Conservation (phyloP, 768 basidiomycete genomes). For the Boletellus ananas region DNA sequence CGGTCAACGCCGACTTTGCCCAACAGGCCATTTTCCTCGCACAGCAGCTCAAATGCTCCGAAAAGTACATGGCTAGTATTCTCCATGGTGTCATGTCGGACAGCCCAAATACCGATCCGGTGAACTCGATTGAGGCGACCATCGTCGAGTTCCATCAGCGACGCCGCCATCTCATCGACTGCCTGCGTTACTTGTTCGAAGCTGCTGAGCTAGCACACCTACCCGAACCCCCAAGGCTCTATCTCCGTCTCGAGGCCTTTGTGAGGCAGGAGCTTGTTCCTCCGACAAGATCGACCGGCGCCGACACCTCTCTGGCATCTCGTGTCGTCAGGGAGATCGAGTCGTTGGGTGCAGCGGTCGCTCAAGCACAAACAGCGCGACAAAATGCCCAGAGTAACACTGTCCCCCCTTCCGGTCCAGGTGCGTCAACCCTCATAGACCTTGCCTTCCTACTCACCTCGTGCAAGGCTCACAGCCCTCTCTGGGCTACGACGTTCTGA, state of each 20-base stretch:
- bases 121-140: conserved; percentile 59
- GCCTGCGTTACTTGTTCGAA: conserved; percentile 65
- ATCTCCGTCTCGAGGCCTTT: conserved; percentile 51
- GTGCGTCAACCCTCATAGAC: conserved; percentile 28
- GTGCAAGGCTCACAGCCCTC: conserved; percentile 39
- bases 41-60: conserved; percentile 77
- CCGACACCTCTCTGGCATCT: conserved; percentile 44
- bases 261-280: conserved; percentile 53
- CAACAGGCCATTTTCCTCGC: conserved; percentile 76
- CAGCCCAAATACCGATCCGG: conserved; percentile 60
- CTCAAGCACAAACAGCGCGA: conserved; percentile 51
- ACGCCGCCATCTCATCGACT: conserved; percentile 68
- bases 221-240: conserved; percentile 44
- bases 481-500: conserved; percentile 64
- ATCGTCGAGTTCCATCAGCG: conserved; percentile 66
- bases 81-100: conserved; percentile 59
- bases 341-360: conserved; percentile 48
- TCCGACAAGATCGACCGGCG: conserved; percentile 29
- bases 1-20: conserved; percentile 76
- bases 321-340: conserved; percentile 66
- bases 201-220: conserved; percentile 46
- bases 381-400: conserved; percentile 62
- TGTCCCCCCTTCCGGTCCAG: conserved; percentile 49
- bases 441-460: conserved; percentile 2
- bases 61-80: conserved; percentile 70